phyloP scores from a whole-genome alignment of 495 filamentous ascomycete genomes.

The Trichoderma asperelloides region DNA sequence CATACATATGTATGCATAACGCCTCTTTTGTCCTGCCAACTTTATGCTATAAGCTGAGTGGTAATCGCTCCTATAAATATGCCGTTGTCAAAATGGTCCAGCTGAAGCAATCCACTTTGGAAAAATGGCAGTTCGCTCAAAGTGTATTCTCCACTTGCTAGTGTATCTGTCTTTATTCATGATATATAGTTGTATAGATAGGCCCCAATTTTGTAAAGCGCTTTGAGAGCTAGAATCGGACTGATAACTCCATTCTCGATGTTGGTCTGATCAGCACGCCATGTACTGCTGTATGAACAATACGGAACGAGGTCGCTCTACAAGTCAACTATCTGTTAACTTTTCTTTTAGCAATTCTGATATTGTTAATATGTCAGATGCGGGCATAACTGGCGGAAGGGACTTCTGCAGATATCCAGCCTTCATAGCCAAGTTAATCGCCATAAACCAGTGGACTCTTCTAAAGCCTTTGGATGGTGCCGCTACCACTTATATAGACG shows the following conservation, averaged over 20 bases:
- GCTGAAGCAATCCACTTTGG: too few relatives aligned
- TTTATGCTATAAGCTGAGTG: too few relatives aligned
- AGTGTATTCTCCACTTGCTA: constrained; percentile 24
- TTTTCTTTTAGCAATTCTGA: constrained; percentile 29
- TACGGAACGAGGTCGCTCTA: constrained; percentile 29
- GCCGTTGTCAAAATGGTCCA: too few relatives aligned
- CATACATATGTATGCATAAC: too few relatives aligned
- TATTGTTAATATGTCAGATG: constrained; percentile 35
- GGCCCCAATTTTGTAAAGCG: constrained; percentile 28
- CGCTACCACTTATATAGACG: constrained; percentile 29
- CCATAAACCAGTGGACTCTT: constrained; percentile 15
- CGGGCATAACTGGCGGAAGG: constrained; percentile 27
- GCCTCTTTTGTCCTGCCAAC: too few relatives aligned
- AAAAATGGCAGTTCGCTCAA: too few relatives aligned
- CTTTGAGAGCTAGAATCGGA: constrained; percentile 20
- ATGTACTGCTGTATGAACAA: constrained; percentile 21
- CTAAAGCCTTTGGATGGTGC: constrained; percentile 24
- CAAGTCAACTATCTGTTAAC: constrained; percentile 34
- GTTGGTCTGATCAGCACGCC: constrained; percentile 26
- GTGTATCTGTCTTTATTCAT: constrained; percentile 37
- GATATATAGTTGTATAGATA: constrained; percentile 36
- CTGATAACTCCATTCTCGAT: constrained; percentile 41
- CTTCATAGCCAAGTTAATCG: constrained; percentile 14
- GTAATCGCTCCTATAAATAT: too few relatives aligned
- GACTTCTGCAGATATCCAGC: constrained; percentile 8